phyloP scores from a whole-genome alignment of 345 rosid species.

The Euclidium syriacum region DNA sequence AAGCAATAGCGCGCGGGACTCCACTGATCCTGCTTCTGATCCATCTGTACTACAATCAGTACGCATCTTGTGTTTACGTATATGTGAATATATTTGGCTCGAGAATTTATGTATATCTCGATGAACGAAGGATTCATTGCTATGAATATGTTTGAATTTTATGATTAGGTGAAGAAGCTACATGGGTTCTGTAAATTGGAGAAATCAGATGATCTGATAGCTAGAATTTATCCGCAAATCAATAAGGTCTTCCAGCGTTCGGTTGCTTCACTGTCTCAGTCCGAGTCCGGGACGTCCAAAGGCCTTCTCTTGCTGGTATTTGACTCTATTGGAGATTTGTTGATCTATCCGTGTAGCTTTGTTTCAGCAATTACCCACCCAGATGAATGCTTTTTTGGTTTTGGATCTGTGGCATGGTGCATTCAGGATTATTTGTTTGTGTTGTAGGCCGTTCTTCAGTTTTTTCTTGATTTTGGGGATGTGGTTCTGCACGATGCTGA shows the following conservation, averaged over 20 bases:
- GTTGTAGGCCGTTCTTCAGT: slow-evolving; percentile 73
- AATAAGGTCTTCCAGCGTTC: slow-evolving; percentile 92
- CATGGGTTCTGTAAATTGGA: slow-evolving; percentile 63
- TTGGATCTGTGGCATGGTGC: background rate
- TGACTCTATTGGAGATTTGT: background rate
- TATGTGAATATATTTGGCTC: background rate
- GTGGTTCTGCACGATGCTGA: slow-evolving; percentile 89
- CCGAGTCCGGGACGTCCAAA: slow-evolving; percentile 45
- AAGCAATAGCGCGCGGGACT: slow-evolving; percentile 67
- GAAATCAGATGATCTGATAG: slow-evolving; percentile 76
- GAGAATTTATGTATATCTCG: background rate
- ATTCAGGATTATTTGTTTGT: background rate
- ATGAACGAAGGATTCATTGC: background rate
- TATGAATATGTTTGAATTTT: slow-evolving; percentile 3
- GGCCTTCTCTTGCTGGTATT: slow-evolving; percentile 81
- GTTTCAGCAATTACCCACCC: background rate
- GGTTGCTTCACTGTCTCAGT: slow-evolving; percentile 61
- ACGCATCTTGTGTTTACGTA: slow-evolving; percentile 3
- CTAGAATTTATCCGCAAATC: slow-evolving; percentile 75
- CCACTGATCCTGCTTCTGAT: slow-evolving; percentile 81
- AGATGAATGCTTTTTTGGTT: background rate
- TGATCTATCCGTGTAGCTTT: background rate
- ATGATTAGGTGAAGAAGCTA: slow-evolving; percentile 61
- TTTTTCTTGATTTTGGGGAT: slow-evolving; percentile 87
- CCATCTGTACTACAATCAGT: slow-evolving; percentile 75